These are phyloP conservation scores for Raddia guianensis DNA, from an alignment of 176 grass and related monocot species.

Conservation along the genomic window DNA sequence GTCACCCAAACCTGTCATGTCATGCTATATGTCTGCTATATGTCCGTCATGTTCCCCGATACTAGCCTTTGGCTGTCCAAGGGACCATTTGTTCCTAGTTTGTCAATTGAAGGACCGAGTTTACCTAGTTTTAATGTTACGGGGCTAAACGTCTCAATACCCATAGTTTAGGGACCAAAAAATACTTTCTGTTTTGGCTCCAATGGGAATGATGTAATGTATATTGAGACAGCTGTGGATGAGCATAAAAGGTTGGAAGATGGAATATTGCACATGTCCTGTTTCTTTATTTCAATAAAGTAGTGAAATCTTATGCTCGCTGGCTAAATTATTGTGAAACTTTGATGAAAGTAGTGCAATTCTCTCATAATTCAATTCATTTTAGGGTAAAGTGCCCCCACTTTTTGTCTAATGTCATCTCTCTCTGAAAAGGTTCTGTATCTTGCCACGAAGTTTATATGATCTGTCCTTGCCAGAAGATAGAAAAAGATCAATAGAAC, in stretches of 20 bases:
- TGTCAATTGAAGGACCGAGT: no score
- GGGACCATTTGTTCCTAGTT: no score
- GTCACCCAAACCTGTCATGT: no score
- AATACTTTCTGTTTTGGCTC: background rate
- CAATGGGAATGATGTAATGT: background rate
- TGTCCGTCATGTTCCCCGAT: no score
- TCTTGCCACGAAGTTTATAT: background rate
- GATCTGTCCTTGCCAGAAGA: background rate
- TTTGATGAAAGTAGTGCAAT: background rate
- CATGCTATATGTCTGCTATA: no score
- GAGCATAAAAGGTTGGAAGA: slow-evolving; percentile 1
- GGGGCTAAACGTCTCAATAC: no score
- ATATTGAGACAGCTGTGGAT: background rate
- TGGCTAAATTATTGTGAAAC: background rate
- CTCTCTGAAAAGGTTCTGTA: background rate
- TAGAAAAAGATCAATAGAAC: background rate
- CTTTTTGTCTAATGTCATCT: background rate
- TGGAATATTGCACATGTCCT: background rate
- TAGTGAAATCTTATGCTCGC: background rate
- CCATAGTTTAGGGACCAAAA: no score
- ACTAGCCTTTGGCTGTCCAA: no score
- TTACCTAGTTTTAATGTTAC: no score
- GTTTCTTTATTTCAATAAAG: background rate
- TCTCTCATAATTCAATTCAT: background rate
- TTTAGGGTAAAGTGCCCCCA: background rate